Percentiles rank a stretch among this genome's conserved stretches.
Evolutionary conservation across 2,329 filamentous ascomycete genomes (phyloP).

Genomic region (Botrytis squamosa): DNA sequence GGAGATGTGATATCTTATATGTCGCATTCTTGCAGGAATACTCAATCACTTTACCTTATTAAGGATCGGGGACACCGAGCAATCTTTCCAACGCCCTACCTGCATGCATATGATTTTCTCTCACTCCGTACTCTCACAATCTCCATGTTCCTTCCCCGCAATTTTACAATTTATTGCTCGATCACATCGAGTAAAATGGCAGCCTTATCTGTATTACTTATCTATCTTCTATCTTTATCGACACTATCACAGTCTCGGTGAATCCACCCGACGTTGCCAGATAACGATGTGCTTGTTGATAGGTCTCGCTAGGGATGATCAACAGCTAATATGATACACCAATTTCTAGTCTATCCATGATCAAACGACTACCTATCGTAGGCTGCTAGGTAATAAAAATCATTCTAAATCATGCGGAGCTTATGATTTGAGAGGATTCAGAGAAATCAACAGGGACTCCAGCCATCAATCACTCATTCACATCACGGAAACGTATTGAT

Average conservation of each 20-base stretch:
- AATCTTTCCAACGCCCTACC: neutral
- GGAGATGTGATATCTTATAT: neutral
- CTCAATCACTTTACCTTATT: neutral
- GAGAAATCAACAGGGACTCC: neutral
- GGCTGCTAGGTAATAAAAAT: neutral
- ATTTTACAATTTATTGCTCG: conserved; percentile 21
- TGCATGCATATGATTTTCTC: neutral
- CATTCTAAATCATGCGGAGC: neutral
- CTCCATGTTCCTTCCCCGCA: conserved; percentile 4
- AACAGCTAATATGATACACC: neutral
- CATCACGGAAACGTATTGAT: neutral
- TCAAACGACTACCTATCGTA: conserved; percentile 4
- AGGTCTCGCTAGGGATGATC: conserved; percentile 13
- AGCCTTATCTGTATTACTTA: conserved; percentile 21
- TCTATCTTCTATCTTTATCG: neutral
- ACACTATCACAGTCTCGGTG: neutral
- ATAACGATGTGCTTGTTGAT: conserved; percentile 17
- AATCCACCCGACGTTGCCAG: conserved; percentile 1
- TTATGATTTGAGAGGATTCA: neutral
- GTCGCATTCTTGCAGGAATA: neutral
- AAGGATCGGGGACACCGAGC: neutral
- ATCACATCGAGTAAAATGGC: conserved; percentile 22
- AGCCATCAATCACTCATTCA: neutral
- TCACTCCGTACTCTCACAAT: neutral
- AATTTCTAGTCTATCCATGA: neutral